phyloP scores from a whole-genome alignment of 106 monocot species.

The Dendrobium officinale region DNA sequence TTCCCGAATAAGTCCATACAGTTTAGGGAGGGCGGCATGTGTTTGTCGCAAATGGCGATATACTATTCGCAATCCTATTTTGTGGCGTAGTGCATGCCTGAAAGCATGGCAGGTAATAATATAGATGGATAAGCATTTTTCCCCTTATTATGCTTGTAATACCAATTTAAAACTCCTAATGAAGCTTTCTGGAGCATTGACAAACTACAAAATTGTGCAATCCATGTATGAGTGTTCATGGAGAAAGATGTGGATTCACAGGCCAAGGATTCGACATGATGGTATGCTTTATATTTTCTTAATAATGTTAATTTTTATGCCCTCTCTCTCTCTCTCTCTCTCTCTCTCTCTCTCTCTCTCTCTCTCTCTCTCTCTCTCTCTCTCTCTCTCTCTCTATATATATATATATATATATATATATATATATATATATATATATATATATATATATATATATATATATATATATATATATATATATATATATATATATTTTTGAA shows the following conservation, averaged over 20 bases:
- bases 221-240: slow-evolving; percentile 82
- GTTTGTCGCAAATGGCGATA: slow-evolving; percentile 97
- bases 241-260: slow-evolving; percentile 91
- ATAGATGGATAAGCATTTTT: background rate
- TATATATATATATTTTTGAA: too few relatives aligned
- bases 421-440: too few relatives aligned
- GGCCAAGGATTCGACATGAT: slow-evolving; percentile 85
- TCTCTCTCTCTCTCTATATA: too few relatives aligned
- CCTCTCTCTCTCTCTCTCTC: background rate
- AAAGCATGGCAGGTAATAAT: slow-evolving; percentile 91
- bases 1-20: slow-evolving; percentile 61
- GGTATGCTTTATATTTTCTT: slow-evolving; percentile 28
- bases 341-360: too few relatives aligned
- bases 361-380: too few relatives aligned
- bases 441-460: background rate
- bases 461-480: too few relatives aligned
- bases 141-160: slow-evolving; percentile 8
- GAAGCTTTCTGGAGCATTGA: slow-evolving; percentile 58
- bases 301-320: background rate
- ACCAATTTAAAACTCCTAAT: slow-evolving; percentile 9
- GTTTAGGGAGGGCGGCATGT: slow-evolving; percentile 80
- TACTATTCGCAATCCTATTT: slow-evolving; percentile 66
- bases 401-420: too few relatives aligned
- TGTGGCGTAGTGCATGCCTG: slow-evolving; percentile 85
- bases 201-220: slow-evolving; percentile 54